Evolutionary conservation across 2,329 filamentous ascomycete genomes (phyloP).

Genomic region (Diaporthe eres): DNA sequence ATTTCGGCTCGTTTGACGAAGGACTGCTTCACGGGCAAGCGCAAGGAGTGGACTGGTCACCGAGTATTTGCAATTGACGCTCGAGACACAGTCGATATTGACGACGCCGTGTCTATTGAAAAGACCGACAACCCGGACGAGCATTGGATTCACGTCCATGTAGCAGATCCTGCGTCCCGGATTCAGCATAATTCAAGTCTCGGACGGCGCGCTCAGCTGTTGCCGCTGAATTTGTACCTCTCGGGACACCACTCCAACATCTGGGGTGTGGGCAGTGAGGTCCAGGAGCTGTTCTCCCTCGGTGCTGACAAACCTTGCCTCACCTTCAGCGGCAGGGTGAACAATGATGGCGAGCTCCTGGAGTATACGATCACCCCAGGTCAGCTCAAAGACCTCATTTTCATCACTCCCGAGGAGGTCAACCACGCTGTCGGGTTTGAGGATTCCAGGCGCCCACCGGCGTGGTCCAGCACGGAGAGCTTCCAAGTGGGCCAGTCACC

Average conservation of each 20-base stretch:
- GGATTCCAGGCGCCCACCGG: conserved; percentile 32
- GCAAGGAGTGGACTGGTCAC: conserved; percentile 71
- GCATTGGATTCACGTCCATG: conserved; percentile 83
- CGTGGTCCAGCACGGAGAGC: conserved; percentile 35
- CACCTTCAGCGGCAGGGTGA: conserved; percentile 74
- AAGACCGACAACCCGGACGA: conserved; percentile 64
- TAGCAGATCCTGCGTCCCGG: conserved; percentile 83
- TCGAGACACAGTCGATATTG: conserved; percentile 76
- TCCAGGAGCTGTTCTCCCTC: conserved; percentile 68
- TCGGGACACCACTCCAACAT: conserved; percentile 71
- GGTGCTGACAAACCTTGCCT: conserved; percentile 65
- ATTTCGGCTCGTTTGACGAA: conserved; percentile 24
- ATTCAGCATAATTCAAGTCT: conserved; percentile 72
- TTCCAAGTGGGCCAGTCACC: conserved; percentile 53
- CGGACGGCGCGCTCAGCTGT: conserved; percentile 72
- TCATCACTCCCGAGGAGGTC: conserved; percentile 68
- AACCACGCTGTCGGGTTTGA: conserved; percentile 46
- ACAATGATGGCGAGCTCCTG: conserved; percentile 65
- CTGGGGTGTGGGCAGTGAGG: conserved; percentile 54
- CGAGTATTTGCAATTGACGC: conserved; percentile 82
- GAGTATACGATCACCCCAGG: conserved; percentile 69
- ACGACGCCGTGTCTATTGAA: conserved; percentile 84
- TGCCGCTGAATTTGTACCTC: conserved; percentile 72
- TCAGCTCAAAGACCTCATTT: conserved; percentile 67
- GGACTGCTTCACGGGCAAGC: conserved; percentile 63